Evolutionary conservation across 495 filamentous ascomycete genomes (phyloP).

Genomic region (Xylaria scruposa): DNA sequence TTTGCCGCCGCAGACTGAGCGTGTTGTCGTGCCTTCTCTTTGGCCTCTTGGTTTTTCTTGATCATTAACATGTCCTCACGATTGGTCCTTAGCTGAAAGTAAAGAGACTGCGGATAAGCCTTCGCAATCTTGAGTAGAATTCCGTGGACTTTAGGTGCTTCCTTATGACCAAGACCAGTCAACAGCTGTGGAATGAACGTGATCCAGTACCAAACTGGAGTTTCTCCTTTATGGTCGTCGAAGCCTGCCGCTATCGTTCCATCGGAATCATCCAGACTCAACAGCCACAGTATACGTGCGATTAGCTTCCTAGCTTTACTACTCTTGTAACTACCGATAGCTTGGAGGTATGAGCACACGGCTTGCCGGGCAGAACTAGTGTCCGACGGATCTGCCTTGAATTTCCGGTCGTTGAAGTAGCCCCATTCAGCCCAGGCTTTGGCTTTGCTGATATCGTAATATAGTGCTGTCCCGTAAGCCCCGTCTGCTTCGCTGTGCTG

Average conservation of each 20-base stretch:
- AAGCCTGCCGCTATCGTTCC: slow-evolving; percentile 81
- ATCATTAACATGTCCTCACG: slow-evolving; percentile 93
- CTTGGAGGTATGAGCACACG: slow-evolving; percentile 94
- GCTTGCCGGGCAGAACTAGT: slow-evolving; percentile 85
- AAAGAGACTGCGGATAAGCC: slow-evolving; percentile 89
- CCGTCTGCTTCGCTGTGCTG: slow-evolving; percentile 89
- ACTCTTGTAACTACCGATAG: slow-evolving; percentile 93
- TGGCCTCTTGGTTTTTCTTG: slow-evolving; percentile 84
- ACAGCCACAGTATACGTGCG: slow-evolving; percentile 93
- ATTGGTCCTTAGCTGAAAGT: slow-evolving; percentile 91
- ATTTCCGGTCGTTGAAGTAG: slow-evolving; percentile 93
- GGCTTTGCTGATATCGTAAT: slow-evolving; percentile 90
- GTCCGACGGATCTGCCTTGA: slow-evolving; percentile 85
- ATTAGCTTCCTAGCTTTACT: slow-evolving; percentile 94
- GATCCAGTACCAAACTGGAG: slow-evolving; percentile 98
- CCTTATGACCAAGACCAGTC: slow-evolving; percentile 84
- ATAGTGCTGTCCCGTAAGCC: slow-evolving; percentile 92
- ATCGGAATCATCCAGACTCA: slow-evolving; percentile 90
- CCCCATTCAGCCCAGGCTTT: slow-evolving; percentile 99
- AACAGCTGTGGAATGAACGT: slow-evolving; percentile 97
- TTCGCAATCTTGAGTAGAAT: slow-evolving; percentile 95
- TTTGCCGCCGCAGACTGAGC: slow-evolving; percentile 50
- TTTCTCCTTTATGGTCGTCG: slow-evolving; percentile 93
- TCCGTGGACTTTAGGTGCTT: slow-evolving; percentile 81
- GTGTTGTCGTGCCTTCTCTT: slow-evolving; percentile 67